Evolutionary conservation across 2,329 filamentous ascomycete genomes (phyloP), one percentile per base, ranked within the genome.

Genomic region (Alternaria metachromatica): DNA sequence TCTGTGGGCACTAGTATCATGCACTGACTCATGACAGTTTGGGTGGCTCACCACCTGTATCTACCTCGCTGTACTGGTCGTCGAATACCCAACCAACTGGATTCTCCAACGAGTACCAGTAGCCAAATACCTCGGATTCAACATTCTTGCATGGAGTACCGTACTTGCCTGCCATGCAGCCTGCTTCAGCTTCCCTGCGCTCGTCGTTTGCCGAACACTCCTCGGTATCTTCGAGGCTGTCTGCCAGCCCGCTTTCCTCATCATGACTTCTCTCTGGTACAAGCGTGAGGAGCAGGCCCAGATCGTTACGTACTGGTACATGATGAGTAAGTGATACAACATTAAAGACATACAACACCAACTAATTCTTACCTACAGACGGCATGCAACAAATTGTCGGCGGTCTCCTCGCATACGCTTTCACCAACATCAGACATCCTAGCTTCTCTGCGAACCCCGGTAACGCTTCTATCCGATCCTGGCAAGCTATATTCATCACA

Each of bases 11-110:
- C 49, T 41, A 53, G 49, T n/a, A 20, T 41, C n/a, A 12, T 46
- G 44, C 43, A 50, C 49, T 66, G 63, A 69, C 61, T 55, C 5
- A 7, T 25, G 6, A 23, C 58, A 92, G 80, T 93, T 89, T 75
- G 87, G 85, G 25, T 93, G 90, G 90, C 82, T 93, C 55, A 91
- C 88, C 0, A 91, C 89, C 12, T 91, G 88, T 83, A 91, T 93
- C 67, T 93, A 92, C 81, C 88, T 92, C 64, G 89, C 87, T 55
- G 88, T 92, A 20, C 82, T 93, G 10, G 79, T 89, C 50, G 90
- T 92, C 67, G 90, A 93, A 76, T 92, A 92, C 72, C 91, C 91
- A 0, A 90, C 90, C 76, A 91, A 90, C 78, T 88, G 84, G 81
- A 83, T 86, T 60, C 85, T 90, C 59, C 84, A 88, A 50, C 85